phyloP scores from a whole-genome alignment of 306 rosid species.

The Trifolium dubium region DNA sequence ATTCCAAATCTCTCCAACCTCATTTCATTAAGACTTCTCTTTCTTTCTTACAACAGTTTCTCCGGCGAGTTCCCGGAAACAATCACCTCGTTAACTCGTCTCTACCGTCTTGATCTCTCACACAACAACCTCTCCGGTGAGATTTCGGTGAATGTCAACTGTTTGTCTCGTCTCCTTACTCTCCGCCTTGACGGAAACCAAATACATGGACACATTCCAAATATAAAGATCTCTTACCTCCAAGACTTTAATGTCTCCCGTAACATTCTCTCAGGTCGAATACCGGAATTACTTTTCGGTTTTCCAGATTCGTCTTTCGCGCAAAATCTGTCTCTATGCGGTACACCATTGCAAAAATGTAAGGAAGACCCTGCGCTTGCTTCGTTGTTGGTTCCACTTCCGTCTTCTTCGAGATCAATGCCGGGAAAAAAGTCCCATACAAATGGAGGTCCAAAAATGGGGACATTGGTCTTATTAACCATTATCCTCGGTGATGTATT shows the following conservation, averaged over 20 bases:
- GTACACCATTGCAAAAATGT: conserved; percentile 62
- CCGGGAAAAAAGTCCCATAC: conserved; percentile 35
- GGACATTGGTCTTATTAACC: conserved; percentile 58
- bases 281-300: conserved; percentile 62
- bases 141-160: conserved; percentile 57
- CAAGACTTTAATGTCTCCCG: conserved; percentile 73
- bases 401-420: conserved; percentile 22
- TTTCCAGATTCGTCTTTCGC: conserved; percentile 64
- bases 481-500: conserved; percentile 67
- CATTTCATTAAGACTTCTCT: conserved; percentile 65
- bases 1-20: conserved; percentile 71
- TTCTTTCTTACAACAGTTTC: conserved; percentile 64
- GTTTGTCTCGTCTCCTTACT: conserved; percentile 66
- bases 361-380: conserved; percentile 51
- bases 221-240: conserved; percentile 52
- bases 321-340: conserved; percentile 64
- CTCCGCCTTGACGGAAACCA: conserved; percentile 65
- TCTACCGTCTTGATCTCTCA: conserved; percentile 88
- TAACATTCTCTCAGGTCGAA: conserved; percentile 60
- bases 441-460: conserved; percentile 45
- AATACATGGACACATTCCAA: conserved; percentile 59
- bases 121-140: conserved; percentile 67
- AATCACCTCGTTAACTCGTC: conserved; percentile 52
- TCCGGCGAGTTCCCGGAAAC: conserved; percentile 67
- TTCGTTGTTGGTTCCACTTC: conserved; percentile 61